These are phyloP conservation scores for Sideroxylon spinosum DNA, from an alignment of 179 eudicot genomes.

Conservation along the genomic window DNA sequence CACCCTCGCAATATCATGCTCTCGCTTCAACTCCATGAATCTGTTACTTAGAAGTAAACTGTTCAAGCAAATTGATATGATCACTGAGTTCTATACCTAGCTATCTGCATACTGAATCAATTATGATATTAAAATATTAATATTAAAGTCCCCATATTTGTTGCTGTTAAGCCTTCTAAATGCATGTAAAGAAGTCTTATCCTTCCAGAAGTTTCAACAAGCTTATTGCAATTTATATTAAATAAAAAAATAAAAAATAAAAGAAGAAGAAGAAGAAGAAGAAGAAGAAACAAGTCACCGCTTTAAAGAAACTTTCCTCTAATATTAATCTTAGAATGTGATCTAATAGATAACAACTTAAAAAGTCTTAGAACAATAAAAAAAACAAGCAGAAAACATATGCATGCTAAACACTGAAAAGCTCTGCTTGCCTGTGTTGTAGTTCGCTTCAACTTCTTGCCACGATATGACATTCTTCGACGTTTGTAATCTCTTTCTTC, in stretches of 20 bases:
- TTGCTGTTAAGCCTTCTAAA: too few species aligned
- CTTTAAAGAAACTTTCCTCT: neutral
- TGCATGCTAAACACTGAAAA: neutral
- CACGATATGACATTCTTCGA: constrained; percentile 93
- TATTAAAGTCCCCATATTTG: neutral
- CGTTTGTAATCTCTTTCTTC: constrained; percentile 99
- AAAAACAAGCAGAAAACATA: neutral
- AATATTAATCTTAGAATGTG: neutral
- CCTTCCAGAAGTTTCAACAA: neutral
- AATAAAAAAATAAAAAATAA: too few species aligned
- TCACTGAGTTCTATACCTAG: neutral
- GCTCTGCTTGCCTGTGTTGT: constrained; percentile 57
- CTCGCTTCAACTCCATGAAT: neutral
- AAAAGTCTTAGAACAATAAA: neutral
- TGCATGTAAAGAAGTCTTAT: too few species aligned
- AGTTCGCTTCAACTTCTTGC: constrained; percentile 79
- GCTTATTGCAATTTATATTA: neutral
- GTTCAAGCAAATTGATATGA: neutral
- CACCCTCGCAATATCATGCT: too few species aligned
- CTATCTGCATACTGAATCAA: neutral
- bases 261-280: neutral
- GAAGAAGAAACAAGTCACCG: neutral
- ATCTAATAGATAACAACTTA: neutral
- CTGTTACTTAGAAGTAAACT: neutral
- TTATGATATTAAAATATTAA: neutral